A percentile compares a stretch with the other conserved stretches of the same genome.
Evolutionary conservation across 345 rosid genomes (phyloP).

Genomic region (Anastatica hierochuntica): DNA sequence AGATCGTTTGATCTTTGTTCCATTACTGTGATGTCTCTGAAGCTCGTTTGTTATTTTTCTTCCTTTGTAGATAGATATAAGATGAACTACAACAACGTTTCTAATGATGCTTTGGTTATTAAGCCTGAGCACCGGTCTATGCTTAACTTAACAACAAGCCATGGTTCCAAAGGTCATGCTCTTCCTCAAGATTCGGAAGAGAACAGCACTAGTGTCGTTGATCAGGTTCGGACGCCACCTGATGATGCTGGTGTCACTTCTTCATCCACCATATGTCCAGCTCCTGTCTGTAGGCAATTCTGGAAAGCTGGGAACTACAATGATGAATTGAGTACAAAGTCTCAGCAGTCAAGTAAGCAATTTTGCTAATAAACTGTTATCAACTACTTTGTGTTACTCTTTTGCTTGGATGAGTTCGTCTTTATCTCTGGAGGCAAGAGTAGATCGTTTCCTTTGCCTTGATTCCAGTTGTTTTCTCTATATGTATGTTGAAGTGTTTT

Average conservation of each 20-base stretch:
- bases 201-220: constrained; percentile 52
- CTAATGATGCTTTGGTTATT: constrained; percentile 28
- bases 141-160: constrained; percentile 9
- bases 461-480: no score
- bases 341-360: constrained; percentile 48
- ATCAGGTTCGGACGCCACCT: constrained; percentile 56
- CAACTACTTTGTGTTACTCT: no score
- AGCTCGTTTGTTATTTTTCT: no score
- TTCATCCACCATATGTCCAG: constrained; percentile 40
- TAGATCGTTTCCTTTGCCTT: no score
- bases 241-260: constrained; percentile 64
- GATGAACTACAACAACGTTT: constrained; percentile 33
- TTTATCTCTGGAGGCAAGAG: no score
- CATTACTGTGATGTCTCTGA: not conserved
- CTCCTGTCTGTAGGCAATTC: constrained; percentile 82
- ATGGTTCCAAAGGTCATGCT: constrained; percentile 17
- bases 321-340: constrained; percentile 39
- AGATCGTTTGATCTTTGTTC: not conserved
- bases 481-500: not conserved
- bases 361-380: not conserved
- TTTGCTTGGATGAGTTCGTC: no score
- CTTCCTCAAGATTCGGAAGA: constrained; percentile 45
- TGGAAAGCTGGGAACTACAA: constrained; percentile 86
- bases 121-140: constrained; percentile 38
- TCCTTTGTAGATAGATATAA: no score